Base-by-base conservation (phyloP, 2,329 filamentous ascomycete genomes). In the Talaromyces sp. region DNA sequence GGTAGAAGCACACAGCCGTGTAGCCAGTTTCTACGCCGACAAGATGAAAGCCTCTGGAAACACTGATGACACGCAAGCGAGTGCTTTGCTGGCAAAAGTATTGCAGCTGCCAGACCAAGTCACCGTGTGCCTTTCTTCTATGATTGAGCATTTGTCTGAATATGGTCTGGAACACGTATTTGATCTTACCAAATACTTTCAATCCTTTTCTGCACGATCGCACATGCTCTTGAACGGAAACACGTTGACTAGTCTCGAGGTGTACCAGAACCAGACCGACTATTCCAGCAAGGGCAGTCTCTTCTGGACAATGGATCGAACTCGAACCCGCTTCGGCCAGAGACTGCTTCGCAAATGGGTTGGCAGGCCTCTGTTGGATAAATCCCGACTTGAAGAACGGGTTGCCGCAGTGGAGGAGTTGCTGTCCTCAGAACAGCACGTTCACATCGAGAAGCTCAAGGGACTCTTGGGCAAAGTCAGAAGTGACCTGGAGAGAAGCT, bases 181-280 rank as follows among this genome's bases (percentile, higher is more conserved):
- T 68, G 90, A 96, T 70, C 79, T 99, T 51, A 98, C 95, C 1
- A 96, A 96, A 69, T 96, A 98, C 78, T 99, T 99, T 71, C 89
- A 96, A 68, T 92, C 92, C 2, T 99, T 99, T 77, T 96, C 91
- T 68, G 91, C 93, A 7, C 84, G 93, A 42, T 93, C 94, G 14
- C 93, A 98, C 71, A 98, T 99, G 95, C 82, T 98, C 4, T 81
- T 99, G 63, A 97, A 96, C 71, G 95, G 94, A 52, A 99, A 96
- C 60, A 97, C 94, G 0, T 79, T 99, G 42, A 94, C 92, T 56
- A 96, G 92, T 69, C 83, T 99, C 12, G 95, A 99, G 73, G 92
- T 99, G 1, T 99, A 97, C 72, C 90, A 93, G 64, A 99, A 99
- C 67, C 87, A 92, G 69, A 98, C 94, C 0, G 93, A 98, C 71